Percentiles rank a stretch among this genome's conserved stretches.
These are phyloP conservation scores for Fusarium sambucinum DNA, from an alignment of 2,329 filamentous ascomycete genomes.

Conservation along the genomic window DNA sequence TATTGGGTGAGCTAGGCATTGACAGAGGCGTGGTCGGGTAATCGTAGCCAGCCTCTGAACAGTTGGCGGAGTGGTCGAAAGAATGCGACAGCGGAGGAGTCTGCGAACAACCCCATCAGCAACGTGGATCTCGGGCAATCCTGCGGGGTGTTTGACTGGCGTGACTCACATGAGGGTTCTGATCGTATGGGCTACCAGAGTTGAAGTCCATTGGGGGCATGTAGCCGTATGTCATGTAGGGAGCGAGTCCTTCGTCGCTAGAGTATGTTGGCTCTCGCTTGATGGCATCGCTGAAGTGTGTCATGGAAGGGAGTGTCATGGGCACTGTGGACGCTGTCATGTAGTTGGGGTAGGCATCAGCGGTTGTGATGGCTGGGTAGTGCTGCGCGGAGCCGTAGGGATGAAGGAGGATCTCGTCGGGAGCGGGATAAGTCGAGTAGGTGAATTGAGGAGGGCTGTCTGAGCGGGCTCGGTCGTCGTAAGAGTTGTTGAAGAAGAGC, in stretches of 20 bases:
- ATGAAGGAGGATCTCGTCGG: conserved; percentile 72
- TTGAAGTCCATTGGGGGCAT: conserved; percentile 74
- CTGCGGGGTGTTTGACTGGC: conserved; percentile 56
- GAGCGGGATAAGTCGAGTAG: conserved; percentile 75
- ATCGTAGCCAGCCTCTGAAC: conserved; percentile 71
- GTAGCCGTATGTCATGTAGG: conserved; percentile 76
- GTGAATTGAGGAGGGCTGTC: conserved; percentile 77
- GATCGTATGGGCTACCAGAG: conserved; percentile 71
- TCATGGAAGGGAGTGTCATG: conserved; percentile 73
- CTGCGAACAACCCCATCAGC: conserved; percentile 68
- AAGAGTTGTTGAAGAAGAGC: conserved; percentile 69
- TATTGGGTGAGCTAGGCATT: conserved; percentile 76
- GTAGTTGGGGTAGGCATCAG: conserved; percentile 68
- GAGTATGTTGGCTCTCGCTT: conserved; percentile 71
- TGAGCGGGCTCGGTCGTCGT: conserved; percentile 76
- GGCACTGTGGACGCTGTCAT: conserved; percentile 65
- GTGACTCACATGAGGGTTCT: conserved; percentile 80
- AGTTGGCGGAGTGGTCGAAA: conserved; percentile 74
- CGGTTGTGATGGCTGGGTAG: conserved; percentile 65
- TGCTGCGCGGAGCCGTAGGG: conserved; percentile 67
- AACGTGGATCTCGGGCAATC: conserved; percentile 56
- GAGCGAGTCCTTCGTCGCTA: conserved; percentile 70
- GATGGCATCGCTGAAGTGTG: conserved; percentile 71
- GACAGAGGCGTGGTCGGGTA: conserved; percentile 79
- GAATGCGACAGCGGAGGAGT: conserved; percentile 82